phyloP scores from a whole-genome alignment of 1,139 yeast genomes.

The Lodderomyces parapsilosis region DNA sequence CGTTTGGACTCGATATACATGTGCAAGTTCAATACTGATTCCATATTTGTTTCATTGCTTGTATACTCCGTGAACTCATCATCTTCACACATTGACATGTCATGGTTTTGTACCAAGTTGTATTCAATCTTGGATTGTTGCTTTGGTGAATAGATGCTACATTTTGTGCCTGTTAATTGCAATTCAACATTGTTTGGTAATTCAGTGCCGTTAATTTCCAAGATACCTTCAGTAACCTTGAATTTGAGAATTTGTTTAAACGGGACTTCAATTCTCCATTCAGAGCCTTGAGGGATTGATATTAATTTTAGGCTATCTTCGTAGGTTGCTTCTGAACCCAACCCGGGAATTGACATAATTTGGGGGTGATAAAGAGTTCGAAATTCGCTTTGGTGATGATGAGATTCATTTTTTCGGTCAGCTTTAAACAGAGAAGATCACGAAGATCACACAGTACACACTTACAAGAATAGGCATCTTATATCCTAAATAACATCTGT shows the following conservation, averaged over 20 bases:
- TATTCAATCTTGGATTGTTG: slow-evolving; percentile 47
- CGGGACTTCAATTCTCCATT: slow-evolving; percentile 85
- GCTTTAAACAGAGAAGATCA: no score
- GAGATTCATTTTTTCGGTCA: no score
- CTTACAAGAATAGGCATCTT: not conserved
- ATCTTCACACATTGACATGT: slow-evolving; percentile 30
- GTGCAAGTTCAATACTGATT: slow-evolving; percentile 65
- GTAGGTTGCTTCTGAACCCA: slow-evolving; percentile 14
- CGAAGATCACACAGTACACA: not conserved
- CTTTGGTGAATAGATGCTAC: slow-evolving; percentile 59
- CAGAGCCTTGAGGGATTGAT: slow-evolving; percentile 49
- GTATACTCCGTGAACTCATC: slow-evolving; percentile 54
- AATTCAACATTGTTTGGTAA: slow-evolving; percentile 70
- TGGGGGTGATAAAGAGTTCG: not conserved
- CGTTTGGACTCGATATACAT: slow-evolving; percentile 71
- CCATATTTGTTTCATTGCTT: slow-evolving; percentile 70
- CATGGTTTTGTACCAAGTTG: slow-evolving; percentile 47
- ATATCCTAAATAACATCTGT: not conserved
- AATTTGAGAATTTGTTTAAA: slow-evolving; percentile 55
- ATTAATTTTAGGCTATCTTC: slow-evolving; percentile 14
- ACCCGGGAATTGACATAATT: slow-evolving; percentile 25
- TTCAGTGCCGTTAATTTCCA: slow-evolving; percentile 92
- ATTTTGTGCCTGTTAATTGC: slow-evolving; percentile 56
- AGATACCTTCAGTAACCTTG: slow-evolving; percentile 65
- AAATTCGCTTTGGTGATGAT: no score